phyloP scores from a whole-genome alignment of 331 rosid species.

The Malus hybrid region DNA sequence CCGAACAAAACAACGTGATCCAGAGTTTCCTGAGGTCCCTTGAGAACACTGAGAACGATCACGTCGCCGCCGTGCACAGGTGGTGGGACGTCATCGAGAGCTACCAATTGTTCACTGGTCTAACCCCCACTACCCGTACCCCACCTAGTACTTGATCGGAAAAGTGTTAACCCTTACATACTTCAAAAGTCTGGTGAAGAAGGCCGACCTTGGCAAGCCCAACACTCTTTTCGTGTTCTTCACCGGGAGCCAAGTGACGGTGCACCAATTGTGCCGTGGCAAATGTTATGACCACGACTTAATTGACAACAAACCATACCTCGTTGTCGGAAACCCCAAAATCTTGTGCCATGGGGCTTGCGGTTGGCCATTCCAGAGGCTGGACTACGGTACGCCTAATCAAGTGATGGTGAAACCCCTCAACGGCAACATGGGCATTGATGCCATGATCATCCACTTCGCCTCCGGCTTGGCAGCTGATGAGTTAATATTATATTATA shows the following conservation, averaged over 20 bases:
- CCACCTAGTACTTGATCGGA: neutral
- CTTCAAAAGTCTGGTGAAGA: neutral
- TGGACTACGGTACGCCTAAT: neutral
- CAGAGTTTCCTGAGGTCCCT: constrained; percentile 4
- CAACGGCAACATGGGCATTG: neutral
- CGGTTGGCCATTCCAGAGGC: neutral
- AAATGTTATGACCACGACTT: neutral
- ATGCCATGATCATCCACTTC: neutral
- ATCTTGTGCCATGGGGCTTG: neutral
- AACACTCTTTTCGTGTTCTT: neutral
- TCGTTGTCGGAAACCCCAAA: constrained; percentile 1
- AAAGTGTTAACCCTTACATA: neutral
- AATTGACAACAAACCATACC: neutral
- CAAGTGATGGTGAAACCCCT: neutral
- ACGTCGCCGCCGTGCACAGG: neutral
- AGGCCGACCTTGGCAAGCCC: neutral
- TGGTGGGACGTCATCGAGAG: neutral
- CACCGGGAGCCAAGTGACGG: neutral
- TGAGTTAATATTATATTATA: no score
- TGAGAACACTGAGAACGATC: neutral
- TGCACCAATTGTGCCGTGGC: neutral
- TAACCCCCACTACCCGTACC: neutral
- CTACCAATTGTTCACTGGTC: neutral
- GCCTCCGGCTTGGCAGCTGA: neutral
- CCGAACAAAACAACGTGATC: neutral